Conservation (phyloP, 108 stramenopile genomes). For the Chaetoceros muelleri region DNA sequence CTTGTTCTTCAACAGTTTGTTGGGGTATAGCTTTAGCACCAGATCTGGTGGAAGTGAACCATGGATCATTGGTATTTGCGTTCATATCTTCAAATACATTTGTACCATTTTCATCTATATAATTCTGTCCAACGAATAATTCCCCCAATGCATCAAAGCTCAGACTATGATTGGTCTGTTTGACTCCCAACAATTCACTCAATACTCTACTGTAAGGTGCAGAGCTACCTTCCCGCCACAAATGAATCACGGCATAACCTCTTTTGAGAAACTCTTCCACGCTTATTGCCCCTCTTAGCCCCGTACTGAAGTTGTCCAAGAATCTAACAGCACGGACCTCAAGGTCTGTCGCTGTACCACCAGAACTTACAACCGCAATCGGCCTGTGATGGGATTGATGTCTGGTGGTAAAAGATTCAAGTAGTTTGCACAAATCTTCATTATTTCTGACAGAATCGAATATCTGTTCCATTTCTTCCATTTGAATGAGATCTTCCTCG, state of each 20-base stretch:
- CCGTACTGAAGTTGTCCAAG: slow-evolving; percentile 95
- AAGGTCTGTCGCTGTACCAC: slow-evolving; percentile 78
- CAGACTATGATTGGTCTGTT: slow-evolving; percentile 32
- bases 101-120: slow-evolving; percentile 37
- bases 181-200: slow-evolving; percentile 28
- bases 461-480: too few relatives aligned
- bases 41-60: slow-evolving; percentile 20
- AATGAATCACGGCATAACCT: slow-evolving; percentile 89
- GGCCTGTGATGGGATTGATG: slow-evolving; percentile 67
- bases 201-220: slow-evolving; percentile 71
- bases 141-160: slow-evolving; percentile 35
- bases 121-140: slow-evolving; percentile 44
- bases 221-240: slow-evolving; percentile 64
- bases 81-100: slow-evolving; percentile 20
- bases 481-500: background rate
- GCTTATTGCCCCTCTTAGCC: slow-evolving; percentile 76
- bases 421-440: slow-evolving; percentile 10
- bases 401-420: slow-evolving; percentile 38
- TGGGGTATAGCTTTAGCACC: background rate
- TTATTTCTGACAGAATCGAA: too few relatives aligned
- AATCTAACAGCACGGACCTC: slow-evolving; percentile 83
- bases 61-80: slow-evolving; percentile 29
- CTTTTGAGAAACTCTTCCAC: slow-evolving; percentile 81
- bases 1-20: slow-evolving; percentile 4
- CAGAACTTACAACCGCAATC: slow-evolving; percentile 78